A percentile compares a stretch with the other conserved stretches of the same genome.
Evolutionary conservation across 2,329 filamentous ascomycete species (phyloP).

Genomic region (Aspergillus sp.): DNA sequence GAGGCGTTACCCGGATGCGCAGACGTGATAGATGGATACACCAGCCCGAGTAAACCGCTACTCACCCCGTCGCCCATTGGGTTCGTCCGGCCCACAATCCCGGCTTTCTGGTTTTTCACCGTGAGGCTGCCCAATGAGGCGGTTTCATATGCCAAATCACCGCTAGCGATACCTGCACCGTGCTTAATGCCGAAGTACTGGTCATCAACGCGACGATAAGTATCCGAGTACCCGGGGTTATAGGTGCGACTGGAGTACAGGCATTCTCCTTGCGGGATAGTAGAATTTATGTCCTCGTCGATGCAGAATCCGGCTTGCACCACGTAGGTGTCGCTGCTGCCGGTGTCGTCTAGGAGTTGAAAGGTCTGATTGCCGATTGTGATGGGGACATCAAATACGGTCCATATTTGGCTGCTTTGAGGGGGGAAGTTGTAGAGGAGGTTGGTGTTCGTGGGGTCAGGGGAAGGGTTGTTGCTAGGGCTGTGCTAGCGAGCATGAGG

Average conservation of each 20-base stretch:
- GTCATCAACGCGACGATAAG: slow-evolving; percentile 10
- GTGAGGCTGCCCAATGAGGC: slow-evolving; percentile 39
- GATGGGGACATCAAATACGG: slow-evolving; percentile 14
- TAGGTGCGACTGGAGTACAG: slow-evolving; percentile 14
- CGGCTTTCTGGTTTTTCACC: slow-evolving; percentile 39
- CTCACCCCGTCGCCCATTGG: slow-evolving; percentile 42
- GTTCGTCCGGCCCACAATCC: slow-evolving; percentile 37
- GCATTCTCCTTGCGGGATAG: slow-evolving; percentile 32
- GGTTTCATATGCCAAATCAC: slow-evolving; percentile 17
- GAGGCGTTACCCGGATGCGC: slow-evolving; percentile 20
- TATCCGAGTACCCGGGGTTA: slow-evolving; percentile 4
- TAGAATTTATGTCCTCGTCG: slow-evolving; percentile 23
- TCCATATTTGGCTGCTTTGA: slow-evolving; percentile 8
- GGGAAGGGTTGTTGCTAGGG: neutral
- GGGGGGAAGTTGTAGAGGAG: slow-evolving; percentile 5
- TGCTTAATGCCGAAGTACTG: slow-evolving; percentile 19
- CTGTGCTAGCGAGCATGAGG: no score
- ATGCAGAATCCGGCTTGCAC: slow-evolving; percentile 31
- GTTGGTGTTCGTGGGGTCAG: neutral
- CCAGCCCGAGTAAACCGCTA: slow-evolving; percentile 47
- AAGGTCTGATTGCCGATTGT: slow-evolving; percentile 28
- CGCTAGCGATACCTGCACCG: slow-evolving; percentile 18
- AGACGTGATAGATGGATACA: slow-evolving; percentile 44
- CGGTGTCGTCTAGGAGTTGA: slow-evolving; percentile 40
- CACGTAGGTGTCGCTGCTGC: slow-evolving; percentile 45